phyloP scores from a whole-genome alignment of 169 alveolate genomes.

The Plasmodium sp. region DNA sequence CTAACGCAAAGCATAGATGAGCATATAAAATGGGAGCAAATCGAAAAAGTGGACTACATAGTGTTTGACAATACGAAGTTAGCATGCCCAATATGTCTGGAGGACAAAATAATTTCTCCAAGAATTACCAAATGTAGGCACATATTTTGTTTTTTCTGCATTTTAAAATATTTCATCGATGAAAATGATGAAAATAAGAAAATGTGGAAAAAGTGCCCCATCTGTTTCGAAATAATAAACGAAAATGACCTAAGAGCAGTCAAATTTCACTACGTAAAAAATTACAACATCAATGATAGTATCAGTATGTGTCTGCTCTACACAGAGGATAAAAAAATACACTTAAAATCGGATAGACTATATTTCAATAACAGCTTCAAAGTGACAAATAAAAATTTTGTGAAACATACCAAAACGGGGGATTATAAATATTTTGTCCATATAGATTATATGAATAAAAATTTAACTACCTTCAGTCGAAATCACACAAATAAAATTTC shows the following conservation, averaged over 20 bases:
- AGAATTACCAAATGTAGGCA: slow-evolving; percentile 78
- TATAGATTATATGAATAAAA: slow-evolving; percentile 44
- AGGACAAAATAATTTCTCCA: slow-evolving; percentile 75
- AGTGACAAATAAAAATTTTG: slow-evolving; percentile 58
- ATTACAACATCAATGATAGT: slow-evolving; percentile 22
- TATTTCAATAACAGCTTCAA: slow-evolving; percentile 46
- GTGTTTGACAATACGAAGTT: slow-evolving; percentile 75
- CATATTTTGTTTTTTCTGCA: slow-evolving; percentile 78
- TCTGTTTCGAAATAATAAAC: slow-evolving; percentile 40
- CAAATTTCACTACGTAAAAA: slow-evolving; percentile 61
- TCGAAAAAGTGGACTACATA: slow-evolving; percentile 77
- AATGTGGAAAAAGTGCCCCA: slow-evolving; percentile 60
- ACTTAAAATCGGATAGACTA: slow-evolving; percentile 26
- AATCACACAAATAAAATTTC: slow-evolving; percentile 22
- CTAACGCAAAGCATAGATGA: slow-evolving; percentile 18
- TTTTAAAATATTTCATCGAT: slow-evolving; percentile 76
- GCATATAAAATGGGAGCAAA: slow-evolving; percentile 73
- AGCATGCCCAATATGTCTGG: slow-evolving; percentile 79
- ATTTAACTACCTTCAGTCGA: slow-evolving; percentile 34
- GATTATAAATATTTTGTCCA: slow-evolving; percentile 38
- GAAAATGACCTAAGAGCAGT: slow-evolving; percentile 56
- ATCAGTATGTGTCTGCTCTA: slow-evolving; percentile 50
- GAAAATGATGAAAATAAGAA: slow-evolving; percentile 61
- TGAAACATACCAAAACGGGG: slow-evolving; percentile 28
- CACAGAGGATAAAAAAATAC: slow-evolving; percentile 55